Evolutionary conservation across 106 monocot species (phyloP).

Genomic region (Allium cepa): DNA sequence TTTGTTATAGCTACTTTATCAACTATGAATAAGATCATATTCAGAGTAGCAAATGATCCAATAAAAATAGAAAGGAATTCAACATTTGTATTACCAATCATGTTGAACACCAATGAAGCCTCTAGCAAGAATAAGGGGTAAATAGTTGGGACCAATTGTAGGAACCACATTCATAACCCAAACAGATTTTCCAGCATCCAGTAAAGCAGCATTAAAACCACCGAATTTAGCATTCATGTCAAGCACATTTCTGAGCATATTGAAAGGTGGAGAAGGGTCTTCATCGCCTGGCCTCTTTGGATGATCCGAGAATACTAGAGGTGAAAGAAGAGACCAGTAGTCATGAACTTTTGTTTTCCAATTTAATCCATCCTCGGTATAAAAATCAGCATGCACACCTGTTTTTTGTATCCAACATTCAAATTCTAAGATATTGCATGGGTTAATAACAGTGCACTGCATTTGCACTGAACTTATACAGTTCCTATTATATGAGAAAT

Average conservation of each 20-base stretch:
- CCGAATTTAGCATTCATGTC: slow-evolving; percentile 89
- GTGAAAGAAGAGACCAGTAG: slow-evolving; percentile 96
- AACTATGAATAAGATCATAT: too few relatives aligned
- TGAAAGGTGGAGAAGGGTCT: slow-evolving; percentile 87
- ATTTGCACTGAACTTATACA: too few relatives aligned
- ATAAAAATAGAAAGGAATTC: too few relatives aligned
- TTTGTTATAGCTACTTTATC: too few relatives aligned
- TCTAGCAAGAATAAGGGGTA: slow-evolving; percentile 27
- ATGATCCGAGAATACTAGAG: slow-evolving; percentile 93
- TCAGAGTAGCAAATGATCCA: too few relatives aligned
- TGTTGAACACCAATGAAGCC: slow-evolving; percentile 89
- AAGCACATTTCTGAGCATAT: slow-evolving; percentile 88
- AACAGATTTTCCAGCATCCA: slow-evolving; percentile 76
- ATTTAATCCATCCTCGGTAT: slow-evolving; percentile 52
- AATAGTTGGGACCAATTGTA: slow-evolving; percentile 26
- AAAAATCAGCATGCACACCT: slow-evolving; percentile 60
- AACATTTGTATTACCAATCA: slow-evolving; percentile 49
- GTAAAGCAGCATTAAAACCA: slow-evolving; percentile 81
- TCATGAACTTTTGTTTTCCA: slow-evolving; percentile 51
- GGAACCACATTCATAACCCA: slow-evolving; percentile 99
- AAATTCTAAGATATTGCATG: too few relatives aligned
- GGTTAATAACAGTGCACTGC: too few relatives aligned
- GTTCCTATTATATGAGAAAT: too few relatives aligned
- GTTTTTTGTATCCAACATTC: neutral
- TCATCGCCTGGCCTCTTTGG: slow-evolving; percentile 97